Evolutionary conservation across 345 rosid species (phyloP).

Genomic region (Schrenkiella parvula): DNA sequence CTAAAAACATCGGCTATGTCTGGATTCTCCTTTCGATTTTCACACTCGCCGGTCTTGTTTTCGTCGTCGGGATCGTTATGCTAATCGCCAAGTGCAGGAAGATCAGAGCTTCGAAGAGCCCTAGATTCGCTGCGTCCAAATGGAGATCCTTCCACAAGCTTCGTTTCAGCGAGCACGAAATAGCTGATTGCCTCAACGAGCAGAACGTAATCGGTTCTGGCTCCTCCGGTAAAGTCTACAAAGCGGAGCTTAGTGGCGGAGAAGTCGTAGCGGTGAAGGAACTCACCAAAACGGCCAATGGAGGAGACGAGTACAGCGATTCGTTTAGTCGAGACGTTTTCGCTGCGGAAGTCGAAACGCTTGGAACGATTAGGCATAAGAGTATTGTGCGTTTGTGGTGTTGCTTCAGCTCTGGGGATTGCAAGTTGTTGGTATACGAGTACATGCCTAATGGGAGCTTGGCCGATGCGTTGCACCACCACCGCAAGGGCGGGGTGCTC

Average conservation of each 20-base stretch:
- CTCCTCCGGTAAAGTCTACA: slow-evolving; percentile 82
- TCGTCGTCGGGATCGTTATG: slow-evolving; percentile 58
- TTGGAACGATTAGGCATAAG: slow-evolving; percentile 91
- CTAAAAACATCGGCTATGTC: slow-evolving; percentile 35
- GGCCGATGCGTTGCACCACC: slow-evolving; percentile 57
- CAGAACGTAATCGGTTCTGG: slow-evolving; percentile 79
- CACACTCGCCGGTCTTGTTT: slow-evolving; percentile 46
- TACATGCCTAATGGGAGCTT: slow-evolving; percentile 93
- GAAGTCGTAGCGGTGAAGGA: slow-evolving; percentile 88
- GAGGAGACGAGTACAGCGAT: slow-evolving; percentile 28
- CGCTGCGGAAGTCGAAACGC: slow-evolving; percentile 66
- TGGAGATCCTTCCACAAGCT: slow-evolving; percentile 91
- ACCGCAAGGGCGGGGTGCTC: slow-evolving; percentile 41
- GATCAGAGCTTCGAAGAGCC: slow-evolving; percentile 43
- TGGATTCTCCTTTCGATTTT: slow-evolving; percentile 70
- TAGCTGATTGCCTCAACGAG: slow-evolving; percentile 53
- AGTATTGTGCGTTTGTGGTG: slow-evolving; percentile 87
- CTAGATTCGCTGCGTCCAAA: slow-evolving; percentile 35
- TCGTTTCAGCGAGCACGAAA: slow-evolving; percentile 69
- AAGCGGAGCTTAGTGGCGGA: slow-evolving; percentile 57
- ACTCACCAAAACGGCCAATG: slow-evolving; percentile 40
- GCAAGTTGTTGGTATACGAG: slow-evolving; percentile 80
- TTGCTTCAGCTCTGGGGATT: slow-evolving; percentile 56
- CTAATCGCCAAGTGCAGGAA: slow-evolving; percentile 51
- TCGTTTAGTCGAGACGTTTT: slow-evolving; percentile 40